Percentiles rank a stretch among this genome's conserved stretches.
Evolutionary conservation across 352 stramenopile genomes (phyloP).

Genomic region (Globisporangium takayamanum): DNA sequence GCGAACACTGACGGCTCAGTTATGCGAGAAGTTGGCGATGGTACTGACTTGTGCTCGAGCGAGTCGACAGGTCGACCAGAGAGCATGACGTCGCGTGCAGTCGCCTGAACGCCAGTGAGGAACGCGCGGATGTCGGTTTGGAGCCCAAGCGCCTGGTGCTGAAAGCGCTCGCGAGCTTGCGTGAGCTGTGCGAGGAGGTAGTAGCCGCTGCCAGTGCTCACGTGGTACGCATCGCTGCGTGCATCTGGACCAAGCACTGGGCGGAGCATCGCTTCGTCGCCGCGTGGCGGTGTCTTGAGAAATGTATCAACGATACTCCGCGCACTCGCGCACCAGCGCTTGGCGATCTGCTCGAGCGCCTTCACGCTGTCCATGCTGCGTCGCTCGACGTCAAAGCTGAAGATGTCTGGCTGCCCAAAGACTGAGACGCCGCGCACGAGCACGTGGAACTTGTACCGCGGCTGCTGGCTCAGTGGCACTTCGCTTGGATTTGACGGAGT

Average conservation of each 20-base stretch:
- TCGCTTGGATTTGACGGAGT: background rate
- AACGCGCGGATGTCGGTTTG: slow-evolving; percentile 40
- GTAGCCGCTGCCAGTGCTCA: slow-evolving; percentile 38
- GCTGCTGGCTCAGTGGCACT: background rate
- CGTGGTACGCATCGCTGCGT: slow-evolving; percentile 14
- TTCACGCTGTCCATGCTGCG: background rate
- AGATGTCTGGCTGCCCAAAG: background rate
- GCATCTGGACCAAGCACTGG: slow-evolving; percentile 24
- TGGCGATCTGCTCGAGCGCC: slow-evolving; percentile 1
- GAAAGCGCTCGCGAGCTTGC: slow-evolving; percentile 17
- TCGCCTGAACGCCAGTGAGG: slow-evolving; percentile 35
- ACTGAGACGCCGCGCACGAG: slow-evolving; percentile 6
- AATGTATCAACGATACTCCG: slow-evolving; percentile 14
- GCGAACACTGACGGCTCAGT: slow-evolving; percentile 9
- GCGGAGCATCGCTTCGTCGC: slow-evolving; percentile 48
- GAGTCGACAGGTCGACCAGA: background rate
- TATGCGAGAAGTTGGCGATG: too few species aligned
- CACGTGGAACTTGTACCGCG: slow-evolving; percentile 7
- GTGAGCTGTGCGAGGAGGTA: slow-evolving; percentile 28
- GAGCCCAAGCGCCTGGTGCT: slow-evolving; percentile 22
- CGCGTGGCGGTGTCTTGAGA: slow-evolving; percentile 13
- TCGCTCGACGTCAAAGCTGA: slow-evolving; percentile 13
- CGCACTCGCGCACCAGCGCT: background rate
- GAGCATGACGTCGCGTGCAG: slow-evolving; percentile 9
- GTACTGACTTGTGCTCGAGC: background rate